Evolutionary conservation across 2,329 filamentous ascomycete species (phyloP), one percentile per base, ranked within the genome.

Genomic region (Rhynchosporium agropyri): DNA sequence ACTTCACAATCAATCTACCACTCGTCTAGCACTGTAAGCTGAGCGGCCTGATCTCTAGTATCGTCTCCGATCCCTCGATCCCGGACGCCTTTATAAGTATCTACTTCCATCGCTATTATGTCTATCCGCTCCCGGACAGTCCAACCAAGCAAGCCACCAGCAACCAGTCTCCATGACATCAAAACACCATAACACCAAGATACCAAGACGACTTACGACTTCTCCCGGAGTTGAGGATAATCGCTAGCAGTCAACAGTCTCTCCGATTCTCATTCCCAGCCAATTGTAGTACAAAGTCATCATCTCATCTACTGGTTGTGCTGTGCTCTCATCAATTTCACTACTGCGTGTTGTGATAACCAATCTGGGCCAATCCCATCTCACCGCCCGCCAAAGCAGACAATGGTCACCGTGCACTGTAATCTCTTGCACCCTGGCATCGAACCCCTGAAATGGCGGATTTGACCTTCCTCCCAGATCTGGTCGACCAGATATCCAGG

Each of bases 401-500:
- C 57, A 51, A 33, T 12, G 57, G 51, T 59, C 51, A 29, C 36
- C 51, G 51, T 54, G 51, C 51, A 33, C 36, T 28, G 33, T 40
- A 28, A 28, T 54, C 33, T 54, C 51, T 38, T 5, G n/a, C 33
- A n/a, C 2, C 15, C 4, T 15, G 12, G 12, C 42, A 15, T n/a
- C 42, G n/a, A 15, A 15, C 15, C 42, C n/a, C 42, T 36, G 33
- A 36, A 36, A 6, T 36, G 33, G 33, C 40, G 54, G 40, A 60
- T 64, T 56, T 63, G 60, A 58, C 53, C 59, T 63, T 42, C 61
- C 42, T 38, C 38, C 57, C 61, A 55, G 42, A 65, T 56, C 53
- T 36, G 61, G 63, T 53, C 31, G 38, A 53, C 15, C 15, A n/a
- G 13, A 38, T 12, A 50, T 29, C 57, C 12, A 46, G 20, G 33